A percentile compares a stretch with the other conserved stretches of the same genome.
Evolutionary conservation across 169 alveolate genomes (phyloP).

Genomic region (Plasmodium knowlesi): DNA sequence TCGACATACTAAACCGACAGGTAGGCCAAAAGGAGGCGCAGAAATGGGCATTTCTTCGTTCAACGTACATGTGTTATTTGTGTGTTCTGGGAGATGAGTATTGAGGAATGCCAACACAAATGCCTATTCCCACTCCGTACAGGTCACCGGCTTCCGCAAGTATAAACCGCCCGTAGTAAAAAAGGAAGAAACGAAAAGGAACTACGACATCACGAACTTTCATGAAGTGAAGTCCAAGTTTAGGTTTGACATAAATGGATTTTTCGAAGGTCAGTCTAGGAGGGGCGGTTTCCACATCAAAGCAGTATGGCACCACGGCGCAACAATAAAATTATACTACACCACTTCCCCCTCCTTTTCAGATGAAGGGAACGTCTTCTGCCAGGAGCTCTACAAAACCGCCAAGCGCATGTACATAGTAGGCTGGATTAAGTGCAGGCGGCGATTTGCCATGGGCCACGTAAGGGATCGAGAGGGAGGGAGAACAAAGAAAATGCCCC

Average conservation of each 20-base stretch:
- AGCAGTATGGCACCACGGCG: neutral
- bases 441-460: conserved; percentile 60
- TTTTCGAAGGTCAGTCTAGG: conserved; percentile 38
- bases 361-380: conserved; percentile 52
- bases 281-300: neutral
- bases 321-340: neutral
- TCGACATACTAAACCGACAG: conserved; percentile 61
- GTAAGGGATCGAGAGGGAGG: conserved; percentile 9
- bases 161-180: conserved; percentile 28
- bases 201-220: conserved; percentile 58
- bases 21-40: conserved; percentile 7
- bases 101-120: neutral
- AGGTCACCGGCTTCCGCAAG: conserved; percentile 75
- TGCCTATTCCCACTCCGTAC: neutral
- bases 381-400: conserved; percentile 55
- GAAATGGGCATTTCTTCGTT: neutral
- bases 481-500: neutral
- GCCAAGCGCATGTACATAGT: conserved; percentile 61
- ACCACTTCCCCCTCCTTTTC: neutral
- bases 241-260: conserved; percentile 53
- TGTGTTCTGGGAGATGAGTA: neutral
- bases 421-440: conserved; percentile 69
- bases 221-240: conserved; percentile 66
- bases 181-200: conserved; percentile 48
- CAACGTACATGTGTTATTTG: neutral